Percentiles rank a stretch among this genome's conserved stretches.
phyloP scores from a whole-genome alignment of 169 alveolate genomes.

The Cyclospora cayetanensis region DNA sequence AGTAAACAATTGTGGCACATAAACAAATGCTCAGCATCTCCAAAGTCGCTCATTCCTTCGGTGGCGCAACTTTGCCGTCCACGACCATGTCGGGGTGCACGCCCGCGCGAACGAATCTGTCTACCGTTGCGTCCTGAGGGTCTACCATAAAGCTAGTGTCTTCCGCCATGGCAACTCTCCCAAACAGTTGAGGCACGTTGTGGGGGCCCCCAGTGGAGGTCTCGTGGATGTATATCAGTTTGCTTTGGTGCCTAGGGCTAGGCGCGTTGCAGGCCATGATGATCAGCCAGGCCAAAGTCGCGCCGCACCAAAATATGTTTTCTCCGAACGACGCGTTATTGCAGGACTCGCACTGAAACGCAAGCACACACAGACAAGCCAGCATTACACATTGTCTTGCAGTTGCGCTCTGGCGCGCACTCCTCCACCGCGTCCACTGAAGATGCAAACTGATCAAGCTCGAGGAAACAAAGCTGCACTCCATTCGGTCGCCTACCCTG shows the following conservation, averaged over 20 bases:
- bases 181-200: not conserved
- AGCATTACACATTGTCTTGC: not conserved
- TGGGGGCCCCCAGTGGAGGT: conserved; percentile 6
- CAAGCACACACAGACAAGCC: not conserved
- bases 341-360: conserved; percentile 60
- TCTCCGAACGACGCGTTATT: conserved; percentile 36
- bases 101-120: conserved; percentile 19
- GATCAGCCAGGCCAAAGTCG: conserved; percentile 40
- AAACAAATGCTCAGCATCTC: too few species aligned
- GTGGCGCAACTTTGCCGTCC: conserved; percentile 20
- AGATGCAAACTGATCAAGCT: not conserved
- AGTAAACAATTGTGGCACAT: too few species aligned
- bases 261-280: conserved; percentile 59
- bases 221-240: conserved; percentile 48
- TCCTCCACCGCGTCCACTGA: not conserved
- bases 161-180: conserved; percentile 39
- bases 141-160: conserved; percentile 34
- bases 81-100: conserved; percentile 25
- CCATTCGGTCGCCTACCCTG: conserved; percentile 6
- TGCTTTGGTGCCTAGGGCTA: conserved; percentile 31
- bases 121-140: not conserved
- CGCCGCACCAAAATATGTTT: conserved; percentile 61
- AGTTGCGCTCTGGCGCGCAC: not conserved
- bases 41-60: too few species aligned
- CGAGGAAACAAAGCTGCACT: not conserved